Base-by-base conservation (phyloP, 129 eudicot species). In the Solidago caesia region DNA sequence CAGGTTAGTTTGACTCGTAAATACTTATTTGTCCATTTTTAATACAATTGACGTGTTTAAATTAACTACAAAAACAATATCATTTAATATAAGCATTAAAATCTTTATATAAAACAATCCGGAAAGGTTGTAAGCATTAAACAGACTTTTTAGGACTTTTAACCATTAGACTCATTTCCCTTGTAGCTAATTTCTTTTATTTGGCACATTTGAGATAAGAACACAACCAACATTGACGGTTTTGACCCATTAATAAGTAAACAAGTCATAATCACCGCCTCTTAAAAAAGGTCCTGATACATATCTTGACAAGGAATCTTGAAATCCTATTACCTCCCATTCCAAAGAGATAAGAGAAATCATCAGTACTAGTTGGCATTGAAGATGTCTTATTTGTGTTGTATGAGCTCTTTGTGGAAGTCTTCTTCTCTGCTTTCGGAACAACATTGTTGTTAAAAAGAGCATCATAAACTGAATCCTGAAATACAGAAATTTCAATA, bases 331-430 rank as follows among this genome's bases (percentile, higher is more conserved):
- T 82, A 92, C 98, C 98, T 89, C 78, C 89, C 83, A 82, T 80
- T 67, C 86, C 98, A 81, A 88, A 90, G 52, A 90, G 75, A 39
- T 83, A 82, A 49, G 89, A 71, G 59, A 92, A 92, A 66, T 89
- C 96, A 59, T 86, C 87, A 78, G 72, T 85, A 48, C 26, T 72
- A 68, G 64, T 77, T 70, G 77, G 53, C 13, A 39, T 64, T 26
- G 85, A n/a, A 5, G 83, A 61, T 16, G 81, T 70, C 75, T 81
- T 83, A 74, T 77, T 79, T 44, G 79, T 72, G 64, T 13, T 75
- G 70, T 57, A 56, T 45, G 82, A 14, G 68, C 79, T 42, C 48
- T 60, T 81, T 60, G 73, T 53, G 16, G 82, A 64, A 21, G 46
- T 29, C 67, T 80, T 45, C 60, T 79, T 44, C 43, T 82, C 82